These are phyloP conservation scores for Cercospora beticola DNA, from an alignment of 2,329 filamentous ascomycete genomes.

Conservation along the genomic window DNA sequence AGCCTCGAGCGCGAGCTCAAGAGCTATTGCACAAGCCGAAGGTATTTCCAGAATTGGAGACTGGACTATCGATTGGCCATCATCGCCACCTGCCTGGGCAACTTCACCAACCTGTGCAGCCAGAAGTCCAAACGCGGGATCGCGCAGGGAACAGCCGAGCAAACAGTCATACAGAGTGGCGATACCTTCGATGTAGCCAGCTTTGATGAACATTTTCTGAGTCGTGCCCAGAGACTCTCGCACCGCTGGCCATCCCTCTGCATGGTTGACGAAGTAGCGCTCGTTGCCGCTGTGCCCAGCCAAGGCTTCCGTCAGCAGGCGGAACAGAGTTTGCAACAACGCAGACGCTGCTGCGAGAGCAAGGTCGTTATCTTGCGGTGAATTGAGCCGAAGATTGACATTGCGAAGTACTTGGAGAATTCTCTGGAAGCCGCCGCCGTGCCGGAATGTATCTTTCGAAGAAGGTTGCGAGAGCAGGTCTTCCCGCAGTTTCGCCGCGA, in stretches of 20 bases:
- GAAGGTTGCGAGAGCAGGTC: slow-evolving; percentile 22
- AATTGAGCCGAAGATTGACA: slow-evolving; percentile 17
- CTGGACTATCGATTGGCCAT: background rate
- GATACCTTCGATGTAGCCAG: background rate
- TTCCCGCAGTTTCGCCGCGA: slow-evolving; percentile 24
- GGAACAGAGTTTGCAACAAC: slow-evolving; percentile 20
- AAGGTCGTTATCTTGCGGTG: slow-evolving; percentile 14
- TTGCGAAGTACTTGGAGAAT: slow-evolving; percentile 25
- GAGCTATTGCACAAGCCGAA: slow-evolving; percentile 4
- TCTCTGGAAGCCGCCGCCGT: slow-evolving; percentile 34
- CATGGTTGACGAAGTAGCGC: slow-evolving; percentile 76
- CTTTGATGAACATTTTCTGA: background rate
- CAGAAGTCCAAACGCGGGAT: background rate
- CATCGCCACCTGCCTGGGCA: background rate
- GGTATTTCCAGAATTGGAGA: slow-evolving; percentile 7
- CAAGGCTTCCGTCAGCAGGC: slow-evolving; percentile 70
- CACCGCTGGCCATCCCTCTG: slow-evolving; percentile 75
- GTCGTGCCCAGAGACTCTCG: slow-evolving; percentile 67
- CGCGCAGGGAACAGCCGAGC: slow-evolving; percentile 20
- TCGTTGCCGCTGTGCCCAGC: slow-evolving; percentile 80
- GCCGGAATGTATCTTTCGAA: slow-evolving; percentile 35
- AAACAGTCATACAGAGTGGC: slow-evolving; percentile 17
- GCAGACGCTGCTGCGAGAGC: background rate
- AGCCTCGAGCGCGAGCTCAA: slow-evolving; percentile 1
- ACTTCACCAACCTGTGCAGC: background rate